These are phyloP conservation scores for Ceratobasidium sp. DNA, from an alignment of 1,284 basidiomycete species.

Conservation along the genomic window DNA sequence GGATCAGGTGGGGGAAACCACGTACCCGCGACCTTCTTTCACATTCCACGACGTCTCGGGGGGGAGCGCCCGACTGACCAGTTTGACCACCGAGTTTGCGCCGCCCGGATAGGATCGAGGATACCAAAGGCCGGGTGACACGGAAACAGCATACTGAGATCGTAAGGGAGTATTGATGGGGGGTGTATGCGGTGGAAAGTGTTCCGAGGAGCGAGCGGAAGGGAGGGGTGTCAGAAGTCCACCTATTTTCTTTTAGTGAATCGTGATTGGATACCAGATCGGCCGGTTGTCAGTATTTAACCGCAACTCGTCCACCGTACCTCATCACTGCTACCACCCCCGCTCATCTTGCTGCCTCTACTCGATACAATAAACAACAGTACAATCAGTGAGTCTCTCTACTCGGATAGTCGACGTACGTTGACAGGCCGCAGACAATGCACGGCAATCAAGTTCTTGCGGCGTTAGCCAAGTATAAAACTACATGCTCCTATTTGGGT, in stretches of 20 bases:
- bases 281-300: conserved; percentile 27
- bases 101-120: conserved; percentile 3
- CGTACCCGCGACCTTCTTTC: conserved; percentile 1
- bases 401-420: neutral
- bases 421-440: conserved; percentile 27
- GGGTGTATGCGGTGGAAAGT: conserved; percentile 7
- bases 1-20: conserved; percentile 6
- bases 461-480: conserved; percentile 32
- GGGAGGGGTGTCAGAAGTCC: conserved; percentile 13
- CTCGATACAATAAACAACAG: neutral
- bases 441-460: conserved; percentile 36
- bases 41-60: neutral
- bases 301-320: neutral
- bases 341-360: neutral
- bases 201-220: conserved; percentile 29
- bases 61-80: conserved; percentile 3
- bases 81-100: conserved; percentile 19
- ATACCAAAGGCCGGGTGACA: neutral
- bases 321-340: conserved; percentile 11
- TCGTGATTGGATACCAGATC: conserved; percentile 25
- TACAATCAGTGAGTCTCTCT: conserved; percentile 1
- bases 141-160: conserved; percentile 6
- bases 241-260: neutral
- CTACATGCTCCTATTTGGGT: conserved; percentile 35
- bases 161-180: neutral